phyloP scores from a whole-genome alignment of 1,284 basidiomycete species.

The Austroboletus olivaceoglutinosus region DNA sequence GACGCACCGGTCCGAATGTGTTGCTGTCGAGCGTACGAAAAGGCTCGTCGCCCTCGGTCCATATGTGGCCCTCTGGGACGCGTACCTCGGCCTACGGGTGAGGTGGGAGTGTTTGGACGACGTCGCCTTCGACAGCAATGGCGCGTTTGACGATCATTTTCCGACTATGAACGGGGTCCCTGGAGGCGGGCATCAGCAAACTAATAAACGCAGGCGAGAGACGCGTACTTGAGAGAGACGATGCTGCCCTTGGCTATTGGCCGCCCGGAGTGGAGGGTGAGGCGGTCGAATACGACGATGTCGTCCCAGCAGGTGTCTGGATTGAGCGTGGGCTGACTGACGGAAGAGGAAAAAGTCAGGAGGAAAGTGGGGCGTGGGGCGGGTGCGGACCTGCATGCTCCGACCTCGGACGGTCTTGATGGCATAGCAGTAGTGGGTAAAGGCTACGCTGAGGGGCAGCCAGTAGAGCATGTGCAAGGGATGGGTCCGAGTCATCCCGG shows the following conservation, averaged over 20 bases:
- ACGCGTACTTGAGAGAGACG: conserved; percentile 56
- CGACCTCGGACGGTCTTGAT: conserved; percentile 57
- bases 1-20: conserved; percentile 62
- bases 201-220: background rate
- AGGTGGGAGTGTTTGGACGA: conserved; percentile 64
- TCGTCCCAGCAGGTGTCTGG: conserved; percentile 68
- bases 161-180: conserved; percentile 58
- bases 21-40: conserved; percentile 68
- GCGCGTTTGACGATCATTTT: conserved; percentile 67
- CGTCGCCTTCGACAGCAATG: conserved; percentile 61
- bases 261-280: conserved; percentile 38
- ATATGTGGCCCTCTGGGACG: conserved; percentile 62
- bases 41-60: conserved; percentile 62
- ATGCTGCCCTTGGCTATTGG: conserved; percentile 60
- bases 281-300: conserved; percentile 60
- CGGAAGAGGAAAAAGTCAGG: too few species aligned
- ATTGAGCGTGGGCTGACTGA: conserved; percentile 71
- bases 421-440: conserved; percentile 52
- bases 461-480: conserved; percentile 46
- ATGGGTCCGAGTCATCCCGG: too few species aligned
- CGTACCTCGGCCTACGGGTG: conserved; percentile 56
- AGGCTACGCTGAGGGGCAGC: conserved; percentile 52
- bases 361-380: background rate
- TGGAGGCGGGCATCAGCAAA: conserved; percentile 23
- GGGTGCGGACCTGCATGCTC: conserved; percentile 68